phyloP scores from a whole-genome alignment of 768 basidiomycete genomes.

The Boletus pseudopeckii region DNA sequence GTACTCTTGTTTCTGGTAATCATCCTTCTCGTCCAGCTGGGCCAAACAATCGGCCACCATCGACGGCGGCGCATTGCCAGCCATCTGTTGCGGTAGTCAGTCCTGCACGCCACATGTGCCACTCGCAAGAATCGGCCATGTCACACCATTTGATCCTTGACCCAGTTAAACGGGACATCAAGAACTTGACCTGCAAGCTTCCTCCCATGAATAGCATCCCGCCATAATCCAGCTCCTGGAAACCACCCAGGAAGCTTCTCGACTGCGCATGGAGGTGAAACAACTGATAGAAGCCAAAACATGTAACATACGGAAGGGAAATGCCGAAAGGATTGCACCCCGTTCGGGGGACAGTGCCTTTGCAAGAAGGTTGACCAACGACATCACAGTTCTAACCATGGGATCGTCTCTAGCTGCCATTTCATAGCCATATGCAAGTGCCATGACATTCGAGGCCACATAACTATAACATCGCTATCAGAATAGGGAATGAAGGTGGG shows the following conservation, averaged over 20 bases:
- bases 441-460: slow-evolving; percentile 26
- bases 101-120: no score
- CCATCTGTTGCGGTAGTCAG: slow-evolving; percentile 1
- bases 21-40: slow-evolving; percentile 15
- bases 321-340: slow-evolving; percentile 17
- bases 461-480: slow-evolving; percentile 9
- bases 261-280: slow-evolving; percentile 9
- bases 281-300: neutral
- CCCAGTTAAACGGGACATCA: slow-evolving; percentile 24
- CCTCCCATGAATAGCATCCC: slow-evolving; percentile 12
- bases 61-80: slow-evolving; percentile 19
- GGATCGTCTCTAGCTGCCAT: slow-evolving; percentile 16
- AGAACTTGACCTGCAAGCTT: slow-evolving; percentile 19
- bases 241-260: slow-evolving; percentile 24
- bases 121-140: neutral
- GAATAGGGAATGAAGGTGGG: no score
- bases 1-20: slow-evolving; percentile 15
- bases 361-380: slow-evolving; percentile 18
- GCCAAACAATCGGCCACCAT: slow-evolving; percentile 26
- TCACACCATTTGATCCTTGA: slow-evolving; percentile 23
- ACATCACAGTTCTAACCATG: slow-evolving; percentile 17
- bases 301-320: slow-evolving; percentile 21
- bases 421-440: slow-evolving; percentile 26
- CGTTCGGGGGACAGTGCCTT: slow-evolving; percentile 21
- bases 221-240: slow-evolving; percentile 21